A percentile compares a stretch with the other conserved stretches of the same genome.
Conservation (phyloP, 805 yeast genomes). For the Candida dajiaensis region DNA sequence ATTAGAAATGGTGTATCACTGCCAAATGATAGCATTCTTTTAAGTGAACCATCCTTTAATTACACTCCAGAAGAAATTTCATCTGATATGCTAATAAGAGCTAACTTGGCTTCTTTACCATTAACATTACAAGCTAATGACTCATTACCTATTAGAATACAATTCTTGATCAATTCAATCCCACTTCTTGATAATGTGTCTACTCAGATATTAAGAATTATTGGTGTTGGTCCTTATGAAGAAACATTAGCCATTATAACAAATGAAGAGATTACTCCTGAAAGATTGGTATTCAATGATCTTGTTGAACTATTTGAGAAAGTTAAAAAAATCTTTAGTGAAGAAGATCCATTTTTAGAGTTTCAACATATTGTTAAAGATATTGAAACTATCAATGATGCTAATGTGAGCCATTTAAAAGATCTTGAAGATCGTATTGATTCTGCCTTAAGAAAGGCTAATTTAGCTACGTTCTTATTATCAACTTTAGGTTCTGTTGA, state of each 20-base stretch:
- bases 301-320: constrained; percentile 74
- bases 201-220: constrained; percentile 67
- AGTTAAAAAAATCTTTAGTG: constrained; percentile 60
- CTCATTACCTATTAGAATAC: constrained; percentile 45
- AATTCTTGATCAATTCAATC: constrained; percentile 58
- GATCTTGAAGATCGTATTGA: constrained; percentile 19
- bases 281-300: constrained; percentile 56
- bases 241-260: constrained; percentile 68
- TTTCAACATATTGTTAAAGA: constrained; percentile 70
- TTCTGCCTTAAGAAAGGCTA: constrained; percentile 68
- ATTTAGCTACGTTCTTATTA: constrained; percentile 81
- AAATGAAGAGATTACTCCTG: constrained; percentile 56
- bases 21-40: constrained; percentile 19
- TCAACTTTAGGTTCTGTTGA: constrained; percentile 82
- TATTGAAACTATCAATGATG: constrained; percentile 3
- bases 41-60: background rate
- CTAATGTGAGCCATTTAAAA: constrained; percentile 5
- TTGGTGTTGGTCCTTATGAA: constrained; percentile 71
- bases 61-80: constrained; percentile 7
- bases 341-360: constrained; percentile 65
- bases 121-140: constrained; percentile 52
- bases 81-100: constrained; percentile 25
- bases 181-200: constrained; percentile 80
- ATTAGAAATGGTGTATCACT: constrained; percentile 15
- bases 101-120: constrained; percentile 58